Percentiles rank a stretch among this genome's conserved stretches.
phyloP scores from a whole-genome alignment of 2,329 filamentous ascomycete species.

The Alternaria gansuensis region DNA sequence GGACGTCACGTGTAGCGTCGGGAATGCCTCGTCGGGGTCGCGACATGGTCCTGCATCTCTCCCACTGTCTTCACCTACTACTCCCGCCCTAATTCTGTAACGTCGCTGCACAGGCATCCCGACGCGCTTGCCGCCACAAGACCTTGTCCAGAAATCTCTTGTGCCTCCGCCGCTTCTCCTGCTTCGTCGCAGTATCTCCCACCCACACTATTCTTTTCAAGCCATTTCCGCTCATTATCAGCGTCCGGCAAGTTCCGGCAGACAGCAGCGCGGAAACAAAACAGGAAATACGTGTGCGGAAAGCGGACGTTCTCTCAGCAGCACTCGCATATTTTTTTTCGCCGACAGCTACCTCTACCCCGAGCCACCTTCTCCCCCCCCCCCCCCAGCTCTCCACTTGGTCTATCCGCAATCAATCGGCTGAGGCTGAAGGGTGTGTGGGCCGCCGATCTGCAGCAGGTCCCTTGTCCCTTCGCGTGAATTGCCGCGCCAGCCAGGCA shows the following conservation, averaged over 20 bases:
- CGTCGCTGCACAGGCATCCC: conserved; percentile 22
- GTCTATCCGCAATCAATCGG: conserved; percentile 46
- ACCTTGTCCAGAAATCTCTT: conserved; percentile 28
- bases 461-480: conserved; percentile 48
- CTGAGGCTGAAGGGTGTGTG: conserved; percentile 50
- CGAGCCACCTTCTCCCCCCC: conserved; percentile 28
- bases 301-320: conserved; percentile 34
- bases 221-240: conserved; percentile 19
- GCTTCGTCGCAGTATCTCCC: conserved; percentile 18
- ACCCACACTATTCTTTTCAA: conserved; percentile 18
- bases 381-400: conserved; percentile 42
- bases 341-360: conserved; percentile 30
- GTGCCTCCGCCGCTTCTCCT: conserved; percentile 25
- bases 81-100: conserved; percentile 26
- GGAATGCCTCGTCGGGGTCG: not conserved
- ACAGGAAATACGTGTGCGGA: conserved; percentile 36
- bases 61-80: conserved; percentile 17
- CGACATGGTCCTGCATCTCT: conserved; percentile 11
- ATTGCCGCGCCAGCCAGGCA: conserved; percentile 45
- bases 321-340: conserved; percentile 42
- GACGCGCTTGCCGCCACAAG: conserved; percentile 38
- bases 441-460: conserved; percentile 48
- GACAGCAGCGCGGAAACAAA: conserved; percentile 37
- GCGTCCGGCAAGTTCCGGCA: conserved; percentile 39
- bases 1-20: conserved; percentile 31